phyloP scores from a whole-genome alignment of 768 basidiomycete genomes.

The Mycena alexandri region DNA sequence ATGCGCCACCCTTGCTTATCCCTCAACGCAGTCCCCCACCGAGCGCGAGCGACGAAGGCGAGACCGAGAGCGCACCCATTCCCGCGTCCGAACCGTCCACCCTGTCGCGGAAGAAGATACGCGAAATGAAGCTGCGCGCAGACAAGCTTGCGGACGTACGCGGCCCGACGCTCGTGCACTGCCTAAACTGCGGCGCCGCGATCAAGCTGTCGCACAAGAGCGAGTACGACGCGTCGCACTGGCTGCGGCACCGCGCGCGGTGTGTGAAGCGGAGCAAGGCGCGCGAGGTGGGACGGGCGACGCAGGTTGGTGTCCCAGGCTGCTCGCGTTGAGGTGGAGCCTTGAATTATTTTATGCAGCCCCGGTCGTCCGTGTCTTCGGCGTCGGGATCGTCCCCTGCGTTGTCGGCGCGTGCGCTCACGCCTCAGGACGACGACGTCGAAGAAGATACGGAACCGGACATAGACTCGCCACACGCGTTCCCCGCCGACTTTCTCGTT shows the following conservation, averaged over 20 bases:
- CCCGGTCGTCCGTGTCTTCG: not conserved
- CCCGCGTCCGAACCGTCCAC: conserved; percentile 35
- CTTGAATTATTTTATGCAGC: not conserved
- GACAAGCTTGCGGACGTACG: conserved; percentile 68
- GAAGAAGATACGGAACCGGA: not conserved
- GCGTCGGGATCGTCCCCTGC: conserved; percentile 19
- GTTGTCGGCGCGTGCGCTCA: conserved; percentile 26
- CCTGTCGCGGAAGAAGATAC: conserved; percentile 50
- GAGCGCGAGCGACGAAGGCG: not conserved
- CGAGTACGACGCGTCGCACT: conserved; percentile 75
- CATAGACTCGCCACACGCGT: not conserved
- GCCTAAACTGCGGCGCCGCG: conserved; percentile 64
- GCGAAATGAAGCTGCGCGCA: conserved; percentile 64
- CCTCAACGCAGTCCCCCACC: not conserved
- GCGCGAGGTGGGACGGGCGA: conserved; percentile 32
- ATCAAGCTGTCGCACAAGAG: conserved; percentile 81
- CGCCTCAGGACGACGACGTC: conserved; percentile 21
- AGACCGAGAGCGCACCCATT: conserved; percentile 7
- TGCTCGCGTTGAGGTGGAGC: too few relatives aligned
- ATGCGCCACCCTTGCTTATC: conserved; percentile 1
- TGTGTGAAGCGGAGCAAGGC: conserved; percentile 62
- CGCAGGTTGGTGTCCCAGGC: conserved; percentile 11
- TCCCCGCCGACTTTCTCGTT: conserved; percentile 14
- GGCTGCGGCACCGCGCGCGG: conserved; percentile 72
- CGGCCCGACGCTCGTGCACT: conserved; percentile 64